phyloP scores from a whole-genome alignment of 371 early-diverging fungal genomes.

The Mortierella sp. region DNA sequence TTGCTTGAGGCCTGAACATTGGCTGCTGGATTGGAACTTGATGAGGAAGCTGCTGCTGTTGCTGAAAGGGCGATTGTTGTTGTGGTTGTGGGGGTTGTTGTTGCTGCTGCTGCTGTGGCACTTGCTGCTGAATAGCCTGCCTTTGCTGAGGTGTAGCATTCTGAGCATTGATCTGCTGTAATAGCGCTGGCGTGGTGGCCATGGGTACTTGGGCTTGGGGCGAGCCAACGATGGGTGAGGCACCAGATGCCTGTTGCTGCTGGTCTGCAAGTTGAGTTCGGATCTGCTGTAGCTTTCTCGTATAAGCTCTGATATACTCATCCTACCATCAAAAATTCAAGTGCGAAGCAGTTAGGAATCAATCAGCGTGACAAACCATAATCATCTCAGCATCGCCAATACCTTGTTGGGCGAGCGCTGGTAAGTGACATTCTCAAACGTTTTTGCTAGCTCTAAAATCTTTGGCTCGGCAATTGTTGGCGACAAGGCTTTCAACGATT shows the following conservation, averaged over 20 bases:
- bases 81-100: conserved; percentile 14
- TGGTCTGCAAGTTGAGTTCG: conserved; percentile 24
- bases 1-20: conserved; percentile 25
- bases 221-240: conserved; percentile 32
- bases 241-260: conserved; percentile 20
- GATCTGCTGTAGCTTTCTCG: conserved; percentile 42
- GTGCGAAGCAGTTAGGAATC: conserved; percentile 3
- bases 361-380: neutral
- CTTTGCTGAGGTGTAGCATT: conserved; percentile 32
- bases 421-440: conserved; percentile 48
- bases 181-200: conserved; percentile 32
- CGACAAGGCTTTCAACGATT: conserved; percentile 37
- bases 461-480: conserved; percentile 41
- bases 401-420: conserved; percentile 37
- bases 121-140: conserved; percentile 24
- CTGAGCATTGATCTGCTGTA: conserved; percentile 21
- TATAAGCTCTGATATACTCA: conserved; percentile 31
- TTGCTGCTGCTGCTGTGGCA: conserved; percentile 36
- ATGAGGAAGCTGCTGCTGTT: conserved; percentile 22
- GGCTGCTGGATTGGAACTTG: conserved; percentile 18
- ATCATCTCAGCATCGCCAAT: neutral
- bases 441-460: conserved; percentile 45
- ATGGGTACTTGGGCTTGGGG: conserved; percentile 32
- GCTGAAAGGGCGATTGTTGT: conserved; percentile 21
- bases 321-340: neutral